Conservation (phyloP, 768 basidiomycete species). For the Trametes cubensis region DNA sequence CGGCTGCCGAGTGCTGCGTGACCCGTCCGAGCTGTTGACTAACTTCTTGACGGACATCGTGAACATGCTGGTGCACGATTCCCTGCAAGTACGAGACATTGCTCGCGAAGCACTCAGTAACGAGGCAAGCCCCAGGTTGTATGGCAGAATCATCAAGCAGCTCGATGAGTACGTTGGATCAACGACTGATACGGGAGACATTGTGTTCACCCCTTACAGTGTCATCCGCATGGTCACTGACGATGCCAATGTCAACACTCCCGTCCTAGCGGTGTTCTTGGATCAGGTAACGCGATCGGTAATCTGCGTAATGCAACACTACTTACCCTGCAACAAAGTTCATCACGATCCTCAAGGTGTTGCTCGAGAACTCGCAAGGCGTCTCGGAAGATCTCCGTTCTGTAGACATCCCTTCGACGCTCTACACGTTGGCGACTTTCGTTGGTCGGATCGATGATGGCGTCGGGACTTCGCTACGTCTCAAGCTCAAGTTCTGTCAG, state of each 20-base stretch:
- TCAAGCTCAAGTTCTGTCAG: conserved; percentile 76
- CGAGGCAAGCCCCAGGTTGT: conserved; percentile 74
- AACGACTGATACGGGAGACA: too few relatives aligned
- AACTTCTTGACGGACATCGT: conserved; percentile 70
- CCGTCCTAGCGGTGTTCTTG: conserved; percentile 55
- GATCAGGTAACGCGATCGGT: conserved; percentile 61
- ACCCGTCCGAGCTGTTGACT: conserved; percentile 60
- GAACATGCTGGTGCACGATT: conserved; percentile 65
- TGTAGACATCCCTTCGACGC: conserved; percentile 63
- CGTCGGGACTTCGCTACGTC: conserved; percentile 51
- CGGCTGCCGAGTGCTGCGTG: conserved; percentile 63
- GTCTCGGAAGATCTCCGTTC: conserved; percentile 58
- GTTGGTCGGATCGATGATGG: conserved; percentile 60
- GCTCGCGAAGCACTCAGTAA: conserved; percentile 80
- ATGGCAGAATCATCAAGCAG: conserved; percentile 65
- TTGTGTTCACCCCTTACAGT: conserved; percentile 33
- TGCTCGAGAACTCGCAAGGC: conserved; percentile 71
- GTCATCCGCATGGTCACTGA: conserved; percentile 56
- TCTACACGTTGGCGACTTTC: conserved; percentile 55
- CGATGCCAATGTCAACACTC: conserved; percentile 47
- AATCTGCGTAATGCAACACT: neutral
- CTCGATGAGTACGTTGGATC: conserved; percentile 70
- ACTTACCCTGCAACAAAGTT: conserved; percentile 47
- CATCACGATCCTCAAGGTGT: conserved; percentile 72
- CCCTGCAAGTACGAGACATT: conserved; percentile 70